phyloP scores from a whole-genome alignment of 148 eudicot species.

The Vaccinium macrocarpon region DNA sequence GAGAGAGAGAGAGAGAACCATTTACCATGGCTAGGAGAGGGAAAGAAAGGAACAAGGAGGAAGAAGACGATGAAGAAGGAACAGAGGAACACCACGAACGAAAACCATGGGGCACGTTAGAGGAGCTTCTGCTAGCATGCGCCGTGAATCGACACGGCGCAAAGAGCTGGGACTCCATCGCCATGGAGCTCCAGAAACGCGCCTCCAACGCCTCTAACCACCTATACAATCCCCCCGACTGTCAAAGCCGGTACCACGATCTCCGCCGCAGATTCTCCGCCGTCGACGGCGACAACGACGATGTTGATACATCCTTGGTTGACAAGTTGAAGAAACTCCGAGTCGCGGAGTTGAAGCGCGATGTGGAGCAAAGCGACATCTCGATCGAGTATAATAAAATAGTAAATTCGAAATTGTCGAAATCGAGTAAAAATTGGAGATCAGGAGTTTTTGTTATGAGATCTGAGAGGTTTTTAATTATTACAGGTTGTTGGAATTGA shows the following conservation, averaged over 20 bases:
- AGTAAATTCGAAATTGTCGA: no score
- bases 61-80: not conserved
- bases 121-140: slow-evolving; percentile 36
- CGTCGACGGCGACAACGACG: not conserved
- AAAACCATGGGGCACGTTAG: slow-evolving; percentile 36
- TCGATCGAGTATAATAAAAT: slow-evolving; percentile 39
- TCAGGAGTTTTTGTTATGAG: slow-evolving; percentile 17
- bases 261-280: slow-evolving; percentile 28
- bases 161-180: slow-evolving; percentile 39
- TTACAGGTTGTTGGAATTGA: slow-evolving; percentile 38
- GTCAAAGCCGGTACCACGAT: slow-evolving; percentile 30
- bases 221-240: slow-evolving; percentile 19
- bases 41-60: slow-evolving; percentile 10
- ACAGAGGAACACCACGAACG: not conserved
- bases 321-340: slow-evolving; percentile 35
- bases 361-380: slow-evolving; percentile 34
- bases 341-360: slow-evolving; percentile 38
- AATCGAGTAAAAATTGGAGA: slow-evolving; percentile 11
- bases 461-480: slow-evolving; percentile 31
- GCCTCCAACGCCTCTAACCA: not conserved
- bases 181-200: slow-evolving; percentile 34
- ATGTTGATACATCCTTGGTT: slow-evolving; percentile 17
- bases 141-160: slow-evolving; percentile 41
- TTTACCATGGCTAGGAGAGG: slow-evolving; percentile 13
- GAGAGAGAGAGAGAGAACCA: not conserved